These are phyloP conservation scores for Nicotiana otophora DNA, from an alignment of 257 asterid genomes.

Conservation along the genomic window DNA sequence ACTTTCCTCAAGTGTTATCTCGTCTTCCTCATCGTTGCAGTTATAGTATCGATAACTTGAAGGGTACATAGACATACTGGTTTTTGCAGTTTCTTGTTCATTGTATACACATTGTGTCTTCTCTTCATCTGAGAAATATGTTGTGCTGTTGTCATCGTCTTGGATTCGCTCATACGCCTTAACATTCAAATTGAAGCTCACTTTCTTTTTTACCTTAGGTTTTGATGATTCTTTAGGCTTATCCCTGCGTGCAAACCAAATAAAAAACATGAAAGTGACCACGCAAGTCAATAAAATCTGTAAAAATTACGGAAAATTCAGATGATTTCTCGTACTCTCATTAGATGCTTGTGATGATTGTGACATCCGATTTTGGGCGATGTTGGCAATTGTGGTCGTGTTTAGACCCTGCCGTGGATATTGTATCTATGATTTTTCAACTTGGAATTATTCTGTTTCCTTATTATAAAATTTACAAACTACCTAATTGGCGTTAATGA, in stretches of 20 bases:
- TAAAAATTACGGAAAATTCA: no score
- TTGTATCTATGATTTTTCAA: no score
- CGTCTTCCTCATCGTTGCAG: conserved; percentile 43
- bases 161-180: conserved; percentile 57
- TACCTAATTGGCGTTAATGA: no score
- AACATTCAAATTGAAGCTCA: conserved; percentile 63
- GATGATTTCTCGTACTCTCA: no score
- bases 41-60: conserved; percentile 54
- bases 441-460: no score
- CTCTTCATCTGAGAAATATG: conserved; percentile 32
- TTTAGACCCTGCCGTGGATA: no score
- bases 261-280: no score
- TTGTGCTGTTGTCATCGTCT: conserved; percentile 27
- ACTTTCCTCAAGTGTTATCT: conserved; percentile 30
- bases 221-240: conserved; percentile 34
- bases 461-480: neutral
- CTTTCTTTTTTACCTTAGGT: conserved; percentile 55
- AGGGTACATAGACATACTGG: conserved; percentile 21
- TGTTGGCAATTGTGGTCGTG: no score
- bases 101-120: conserved; percentile 35
- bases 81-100: conserved; percentile 21
- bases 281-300: no score
- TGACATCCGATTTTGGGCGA: no score
- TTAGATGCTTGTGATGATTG: no score
- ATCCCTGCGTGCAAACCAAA: conserved; percentile 20